Percentiles rank a stretch among this genome's conserved stretches.
Evolutionary conservation across 371 early-diverging fungal genomes (phyloP).

Genomic region (Dinochytrium kinnereticum): DNA sequence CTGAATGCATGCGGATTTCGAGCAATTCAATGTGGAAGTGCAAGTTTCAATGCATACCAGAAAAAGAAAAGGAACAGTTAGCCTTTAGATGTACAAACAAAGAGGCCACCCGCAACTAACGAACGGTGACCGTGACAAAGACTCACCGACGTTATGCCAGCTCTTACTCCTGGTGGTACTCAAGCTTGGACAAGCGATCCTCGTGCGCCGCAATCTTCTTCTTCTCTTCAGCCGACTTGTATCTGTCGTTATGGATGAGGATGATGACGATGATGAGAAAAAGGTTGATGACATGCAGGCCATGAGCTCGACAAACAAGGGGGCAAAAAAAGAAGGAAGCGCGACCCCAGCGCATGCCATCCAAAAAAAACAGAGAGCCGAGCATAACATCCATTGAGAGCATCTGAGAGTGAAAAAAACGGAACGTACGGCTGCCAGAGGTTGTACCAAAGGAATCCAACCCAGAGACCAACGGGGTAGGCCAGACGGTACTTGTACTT

Average conservation of each 20-base stretch:
- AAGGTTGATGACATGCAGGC: constrained; percentile 3
- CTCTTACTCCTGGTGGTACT: constrained; percentile 47
- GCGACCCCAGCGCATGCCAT: not conserved
- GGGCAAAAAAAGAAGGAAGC: not conserved
- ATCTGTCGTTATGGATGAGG: constrained; percentile 26
- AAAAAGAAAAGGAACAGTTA: too few relatives aligned
- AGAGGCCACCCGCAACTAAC: too few relatives aligned
- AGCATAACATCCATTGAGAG: too few relatives aligned
- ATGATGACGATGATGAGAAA: too few relatives aligned
- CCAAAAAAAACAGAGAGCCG: too few relatives aligned
- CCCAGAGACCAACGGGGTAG: constrained; percentile 54
- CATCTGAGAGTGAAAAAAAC: not conserved
- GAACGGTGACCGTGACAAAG: too few relatives aligned
- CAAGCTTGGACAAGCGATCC: constrained; percentile 39
- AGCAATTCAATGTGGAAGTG: too few relatives aligned
- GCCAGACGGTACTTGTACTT: constrained; percentile 51
- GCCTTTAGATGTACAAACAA: too few relatives aligned
- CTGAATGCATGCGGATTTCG: too few relatives aligned
- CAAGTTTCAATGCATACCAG: too few relatives aligned
- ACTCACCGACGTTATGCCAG: not conserved
- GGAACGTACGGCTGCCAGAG: constrained; percentile 53
- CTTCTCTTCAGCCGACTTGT: constrained; percentile 43
- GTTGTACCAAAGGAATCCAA: constrained; percentile 48
- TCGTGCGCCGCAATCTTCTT: constrained; percentile 37
- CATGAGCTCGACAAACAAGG: not conserved